phyloP scores from a whole-genome alignment of 2,329 filamentous ascomycete genomes.

The Pseudofabraea citricarpa region DNA sequence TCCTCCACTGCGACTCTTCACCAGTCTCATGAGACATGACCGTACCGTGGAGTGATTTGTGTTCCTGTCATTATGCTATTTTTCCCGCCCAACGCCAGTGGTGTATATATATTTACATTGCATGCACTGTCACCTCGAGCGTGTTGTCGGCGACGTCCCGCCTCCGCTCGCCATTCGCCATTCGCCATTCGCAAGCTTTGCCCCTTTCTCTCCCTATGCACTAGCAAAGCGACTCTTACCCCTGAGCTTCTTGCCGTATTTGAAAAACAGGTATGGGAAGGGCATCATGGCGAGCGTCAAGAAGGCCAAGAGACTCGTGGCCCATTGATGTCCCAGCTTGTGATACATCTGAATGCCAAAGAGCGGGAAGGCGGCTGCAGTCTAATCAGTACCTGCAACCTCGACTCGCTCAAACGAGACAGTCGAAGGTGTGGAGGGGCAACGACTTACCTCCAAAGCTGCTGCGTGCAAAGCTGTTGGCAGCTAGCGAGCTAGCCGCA shows the following conservation, averaged over 20 bases:
- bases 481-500: constrained; percentile 73
- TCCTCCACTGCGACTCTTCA: too few relatives aligned
- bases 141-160: background rate
- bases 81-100: too few relatives aligned
- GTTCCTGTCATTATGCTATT: too few relatives aligned
- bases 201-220: constrained; percentile 5
- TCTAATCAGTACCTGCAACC: too few relatives aligned
- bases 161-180: too few relatives aligned
- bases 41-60: too few relatives aligned
- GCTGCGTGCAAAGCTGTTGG: constrained; percentile 76
- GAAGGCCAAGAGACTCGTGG: constrained; percentile 56
- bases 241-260: constrained; percentile 53
- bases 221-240: constrained; percentile 48
- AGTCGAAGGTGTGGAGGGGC: background rate
- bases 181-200: background rate
- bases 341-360: constrained; percentile 73
- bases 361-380: constrained; percentile 66
- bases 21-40: too few relatives aligned
- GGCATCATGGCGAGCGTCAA: constrained; percentile 57
- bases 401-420: too few relatives aligned
- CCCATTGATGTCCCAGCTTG: constrained; percentile 66
- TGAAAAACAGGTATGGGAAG: constrained; percentile 60
- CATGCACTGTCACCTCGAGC: background rate
- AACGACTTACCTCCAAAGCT: constrained; percentile 57
- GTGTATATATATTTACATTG: background rate